Evolutionary conservation across 257 asterid genomes (phyloP).

Genomic region (Jasminum sambac): DNA sequence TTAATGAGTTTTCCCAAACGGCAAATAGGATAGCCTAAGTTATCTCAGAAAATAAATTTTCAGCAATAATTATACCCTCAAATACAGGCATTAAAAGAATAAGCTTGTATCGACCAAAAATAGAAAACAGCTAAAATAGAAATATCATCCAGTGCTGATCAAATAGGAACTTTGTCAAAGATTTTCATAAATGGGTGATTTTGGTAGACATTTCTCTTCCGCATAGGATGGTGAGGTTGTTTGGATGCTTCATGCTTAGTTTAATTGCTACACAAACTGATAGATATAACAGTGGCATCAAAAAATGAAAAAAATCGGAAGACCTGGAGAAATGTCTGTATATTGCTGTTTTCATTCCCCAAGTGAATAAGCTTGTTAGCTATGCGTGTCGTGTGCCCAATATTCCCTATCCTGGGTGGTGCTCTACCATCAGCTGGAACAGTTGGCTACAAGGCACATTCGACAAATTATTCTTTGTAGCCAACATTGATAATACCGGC

Average conservation of each 20-base stretch:
- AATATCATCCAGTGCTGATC: constrained; percentile 4
- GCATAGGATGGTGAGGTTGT: constrained; percentile 6
- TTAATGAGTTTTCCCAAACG: constrained; percentile 11
- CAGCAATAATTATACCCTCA: background rate
- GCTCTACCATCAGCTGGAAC: constrained; percentile 59
- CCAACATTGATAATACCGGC: constrained; percentile 9
- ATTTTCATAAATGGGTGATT: background rate
- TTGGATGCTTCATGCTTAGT: background rate
- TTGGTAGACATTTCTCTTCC: background rate
- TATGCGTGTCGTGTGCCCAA: constrained; percentile 81
- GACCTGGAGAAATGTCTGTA: constrained; percentile 38
- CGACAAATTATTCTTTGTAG: constrained; percentile 2
- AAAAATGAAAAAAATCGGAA: background rate
- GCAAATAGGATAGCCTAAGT: background rate
- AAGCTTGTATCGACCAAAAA: background rate
- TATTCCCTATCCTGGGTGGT: constrained; percentile 82
- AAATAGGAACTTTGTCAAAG: background rate
- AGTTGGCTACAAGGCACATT: constrained; percentile 57
- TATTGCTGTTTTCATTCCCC: constrained; percentile 48
- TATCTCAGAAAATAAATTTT: background rate
- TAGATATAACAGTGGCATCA: background rate
- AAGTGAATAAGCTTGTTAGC: constrained; percentile 76
- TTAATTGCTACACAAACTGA: background rate
- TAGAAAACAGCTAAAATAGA: background rate
- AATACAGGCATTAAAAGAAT: background rate